These are phyloP conservation scores for Aphanocladium album DNA, from an alignment of 2,329 filamentous ascomycete genomes.

Conservation along the genomic window DNA sequence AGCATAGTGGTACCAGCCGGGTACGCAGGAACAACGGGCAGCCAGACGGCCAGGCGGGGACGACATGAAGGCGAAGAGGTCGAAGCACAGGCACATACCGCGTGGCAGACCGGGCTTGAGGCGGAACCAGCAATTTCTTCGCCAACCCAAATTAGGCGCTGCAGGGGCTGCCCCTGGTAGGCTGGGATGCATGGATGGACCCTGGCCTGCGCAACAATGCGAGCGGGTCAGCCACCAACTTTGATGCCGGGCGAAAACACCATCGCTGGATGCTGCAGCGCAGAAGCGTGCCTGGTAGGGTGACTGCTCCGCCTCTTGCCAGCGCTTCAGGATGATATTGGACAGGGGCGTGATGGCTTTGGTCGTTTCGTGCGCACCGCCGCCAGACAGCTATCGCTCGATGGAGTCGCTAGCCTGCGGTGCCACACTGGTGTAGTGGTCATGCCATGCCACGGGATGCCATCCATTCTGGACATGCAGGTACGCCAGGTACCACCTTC, in stretches of 20 bases:
- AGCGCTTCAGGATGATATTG: conserved; percentile 13
- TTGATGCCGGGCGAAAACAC: conserved; percentile 5
- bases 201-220: conserved; percentile 1
- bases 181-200: background rate
- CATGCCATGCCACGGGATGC: background rate
- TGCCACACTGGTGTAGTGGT: background rate
- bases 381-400: background rate
- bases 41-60: background rate
- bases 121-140: conserved; percentile 8
- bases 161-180: conserved; percentile 6
- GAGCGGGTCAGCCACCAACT: conserved; percentile 6
- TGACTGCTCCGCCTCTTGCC: conserved; percentile 8
- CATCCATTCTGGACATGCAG: background rate
- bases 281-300: background rate
- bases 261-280: background rate
- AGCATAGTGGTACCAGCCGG: background rate
- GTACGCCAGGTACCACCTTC: background rate
- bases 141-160: conserved; percentile 10
- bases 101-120: background rate
- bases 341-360: background rate
- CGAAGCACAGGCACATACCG: background rate
- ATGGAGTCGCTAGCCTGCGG: background rate
- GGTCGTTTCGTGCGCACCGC: background rate
- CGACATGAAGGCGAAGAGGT: background rate
- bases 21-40: background rate